phyloP scores from a whole-genome alignment of 768 basidiomycete genomes.

The Filobasidium floriforme region DNA sequence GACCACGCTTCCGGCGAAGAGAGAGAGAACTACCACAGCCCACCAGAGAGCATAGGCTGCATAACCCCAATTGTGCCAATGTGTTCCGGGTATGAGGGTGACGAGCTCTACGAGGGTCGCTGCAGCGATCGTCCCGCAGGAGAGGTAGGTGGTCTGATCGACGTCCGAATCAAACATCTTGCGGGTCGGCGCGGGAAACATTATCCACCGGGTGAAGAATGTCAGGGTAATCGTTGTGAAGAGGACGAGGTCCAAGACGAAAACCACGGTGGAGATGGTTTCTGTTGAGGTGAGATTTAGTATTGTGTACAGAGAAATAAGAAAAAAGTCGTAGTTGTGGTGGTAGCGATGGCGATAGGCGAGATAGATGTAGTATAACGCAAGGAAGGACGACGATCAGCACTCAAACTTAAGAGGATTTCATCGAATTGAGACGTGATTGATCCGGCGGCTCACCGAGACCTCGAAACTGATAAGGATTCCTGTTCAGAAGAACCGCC shows the following conservation, averaged over 20 bases:
- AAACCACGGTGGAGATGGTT: slow-evolving; percentile 20
- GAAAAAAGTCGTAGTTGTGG: too few species aligned
- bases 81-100: slow-evolving; percentile 15
- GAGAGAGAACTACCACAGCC: slow-evolving; percentile 9
- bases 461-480: slow-evolving; percentile 25
- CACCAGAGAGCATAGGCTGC: slow-evolving; percentile 25
- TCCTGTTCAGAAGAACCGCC: slow-evolving; percentile 20
- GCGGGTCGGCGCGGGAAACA: slow-evolving; percentile 19
- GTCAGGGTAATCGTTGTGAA: slow-evolving; percentile 16
- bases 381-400: too few species aligned
- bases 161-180: slow-evolving; percentile 24
- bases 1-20: slow-evolving; percentile 18
- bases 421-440: too few species aligned
- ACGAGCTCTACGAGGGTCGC: slow-evolving; percentile 23
- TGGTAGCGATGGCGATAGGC: too few species aligned
- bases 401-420: too few species aligned
- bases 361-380: too few species aligned
- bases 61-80: slow-evolving; percentile 27
- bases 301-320: too few species aligned
- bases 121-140: slow-evolving; percentile 19
- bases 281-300: background rate
- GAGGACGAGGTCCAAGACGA: slow-evolving; percentile 21
- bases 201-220: slow-evolving; percentile 26
- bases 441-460: slow-evolving; percentile 13
- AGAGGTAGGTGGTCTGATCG: slow-evolving; percentile 27